A percentile compares a stretch with the other conserved stretches of the same genome.
Evolutionary conservation across 1,139 yeast species (phyloP).

Genomic region (Yamadazyma blattariae): DNA sequence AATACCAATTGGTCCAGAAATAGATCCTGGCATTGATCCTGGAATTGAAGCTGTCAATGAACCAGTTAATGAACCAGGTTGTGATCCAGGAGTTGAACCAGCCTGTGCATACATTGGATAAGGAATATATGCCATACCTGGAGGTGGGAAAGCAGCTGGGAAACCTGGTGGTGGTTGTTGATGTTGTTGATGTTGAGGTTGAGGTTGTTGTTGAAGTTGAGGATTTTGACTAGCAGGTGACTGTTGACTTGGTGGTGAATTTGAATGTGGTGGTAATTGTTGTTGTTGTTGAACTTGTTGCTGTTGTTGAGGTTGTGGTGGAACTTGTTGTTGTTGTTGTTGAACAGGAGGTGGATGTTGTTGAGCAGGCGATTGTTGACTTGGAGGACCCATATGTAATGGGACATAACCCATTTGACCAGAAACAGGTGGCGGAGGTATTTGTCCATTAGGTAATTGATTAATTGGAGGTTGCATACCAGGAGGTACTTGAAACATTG

Average conservation of each 20-base stretch:
- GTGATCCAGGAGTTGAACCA: background rate
- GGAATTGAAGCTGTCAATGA: too few species aligned
- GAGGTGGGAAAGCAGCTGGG: background rate
- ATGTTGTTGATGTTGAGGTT: too few species aligned
- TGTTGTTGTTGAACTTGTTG: background rate
- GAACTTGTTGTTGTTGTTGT: background rate
- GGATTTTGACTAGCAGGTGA: too few species aligned
- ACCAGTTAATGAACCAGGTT: background rate
- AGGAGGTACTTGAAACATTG: background rate
- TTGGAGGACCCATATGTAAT: background rate
- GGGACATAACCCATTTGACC: too few species aligned
- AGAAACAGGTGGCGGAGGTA: too few species aligned
- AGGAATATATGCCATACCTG: background rate
- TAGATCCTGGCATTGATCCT: too few species aligned
- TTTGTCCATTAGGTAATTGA: constrained; percentile 3
- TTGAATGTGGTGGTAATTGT: background rate
- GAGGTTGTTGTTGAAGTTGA: background rate
- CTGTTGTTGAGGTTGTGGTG: background rate
- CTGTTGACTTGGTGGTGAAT: background rate
- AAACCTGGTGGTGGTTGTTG: too few species aligned
- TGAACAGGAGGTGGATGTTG: background rate
- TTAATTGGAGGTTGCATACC: background rate
- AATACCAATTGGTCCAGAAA: too few species aligned
- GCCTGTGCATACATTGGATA: background rate
- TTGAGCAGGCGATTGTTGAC: constrained; percentile 2